A percentile compares a stretch with the other conserved stretches of the same genome.
phyloP scores from a whole-genome alignment of 78 protist species.

The Fonticula alba region DNA sequence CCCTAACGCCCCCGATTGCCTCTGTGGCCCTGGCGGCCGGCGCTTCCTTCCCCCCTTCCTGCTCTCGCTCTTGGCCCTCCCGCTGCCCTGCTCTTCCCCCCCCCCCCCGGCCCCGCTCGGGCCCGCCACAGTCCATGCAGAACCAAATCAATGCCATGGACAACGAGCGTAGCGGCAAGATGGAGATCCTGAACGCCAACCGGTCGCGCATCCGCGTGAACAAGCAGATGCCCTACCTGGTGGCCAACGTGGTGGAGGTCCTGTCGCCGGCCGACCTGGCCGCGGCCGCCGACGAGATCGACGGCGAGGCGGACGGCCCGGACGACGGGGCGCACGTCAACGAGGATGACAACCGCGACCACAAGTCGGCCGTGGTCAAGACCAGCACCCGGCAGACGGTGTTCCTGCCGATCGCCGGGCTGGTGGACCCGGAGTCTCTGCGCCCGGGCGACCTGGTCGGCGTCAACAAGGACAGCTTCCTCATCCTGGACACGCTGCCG shows the following conservation, averaged over 20 bases:
- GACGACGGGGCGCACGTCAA: conserved; percentile 51
- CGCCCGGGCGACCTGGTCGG: conserved; percentile 98
- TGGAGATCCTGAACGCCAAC: conserved; percentile 77
- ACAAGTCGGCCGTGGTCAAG: conserved; percentile 68
- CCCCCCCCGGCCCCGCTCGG: no score
- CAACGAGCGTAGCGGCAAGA: no score
- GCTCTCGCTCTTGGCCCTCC: no score
- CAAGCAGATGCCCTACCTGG: conserved; percentile 92
- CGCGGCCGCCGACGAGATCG: conserved; percentile 33
- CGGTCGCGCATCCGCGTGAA: conserved; percentile 75
- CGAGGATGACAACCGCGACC: conserved; percentile 41
- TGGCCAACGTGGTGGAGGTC: conserved; percentile 85
- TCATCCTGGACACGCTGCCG: conserved; percentile 86
- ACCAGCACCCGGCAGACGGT: conserved; percentile 84
- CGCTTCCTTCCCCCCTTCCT: no score
- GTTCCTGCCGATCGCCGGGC: conserved; percentile 94
- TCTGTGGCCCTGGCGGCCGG: no score
- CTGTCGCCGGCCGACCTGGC: conserved; percentile 56
- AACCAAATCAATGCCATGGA: no score
- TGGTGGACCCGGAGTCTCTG: conserved; percentile 71
- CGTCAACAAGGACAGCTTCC: conserved; percentile 92
- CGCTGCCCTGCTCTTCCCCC: no score
- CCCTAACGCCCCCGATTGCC: no score
- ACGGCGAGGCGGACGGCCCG: no score
- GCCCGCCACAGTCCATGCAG: no score